phyloP scores from a whole-genome alignment of 768 basidiomycete species.

The Mycena leptocephala region DNA sequence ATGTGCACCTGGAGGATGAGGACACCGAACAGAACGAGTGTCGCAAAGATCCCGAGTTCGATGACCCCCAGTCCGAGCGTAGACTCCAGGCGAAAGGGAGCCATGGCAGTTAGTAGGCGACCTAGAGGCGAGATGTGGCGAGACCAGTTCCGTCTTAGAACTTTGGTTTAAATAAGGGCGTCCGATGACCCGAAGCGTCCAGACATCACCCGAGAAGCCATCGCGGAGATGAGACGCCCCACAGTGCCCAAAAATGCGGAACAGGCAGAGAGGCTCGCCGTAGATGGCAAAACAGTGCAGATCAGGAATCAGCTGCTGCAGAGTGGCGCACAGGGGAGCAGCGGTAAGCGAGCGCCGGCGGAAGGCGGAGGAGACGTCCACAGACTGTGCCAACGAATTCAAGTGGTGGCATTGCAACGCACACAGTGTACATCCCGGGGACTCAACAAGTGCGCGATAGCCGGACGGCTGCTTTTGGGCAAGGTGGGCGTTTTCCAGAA shows the following conservation, averaged over 20 bases:
- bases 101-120: background rate
- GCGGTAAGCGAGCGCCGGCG: background rate
- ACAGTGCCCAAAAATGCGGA: conserved; percentile 5
- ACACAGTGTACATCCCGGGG: background rate
- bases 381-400: background rate
- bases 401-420: background rate
- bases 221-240: background rate
- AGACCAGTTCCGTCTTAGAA: background rate
- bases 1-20: conserved; percentile 14
- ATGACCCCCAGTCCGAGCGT: conserved; percentile 9
- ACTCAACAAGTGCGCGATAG: background rate
- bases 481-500: background rate
- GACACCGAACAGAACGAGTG: conserved; percentile 6
- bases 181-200: background rate
- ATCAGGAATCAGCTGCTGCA: conserved; percentile 7
- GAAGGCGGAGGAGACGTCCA: background rate
- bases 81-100: background rate
- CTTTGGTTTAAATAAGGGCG: background rate
- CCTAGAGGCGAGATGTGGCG: background rate
- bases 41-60: conserved; percentile 22
- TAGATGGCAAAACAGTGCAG: conserved; percentile 3
- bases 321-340: background rate
- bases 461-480: background rate
- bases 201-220: background rate
- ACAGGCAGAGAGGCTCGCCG: background rate